Base-by-base conservation (phyloP, 2,329 filamentous ascomycete genomes). In the Colletotrichum sp. region DNA sequence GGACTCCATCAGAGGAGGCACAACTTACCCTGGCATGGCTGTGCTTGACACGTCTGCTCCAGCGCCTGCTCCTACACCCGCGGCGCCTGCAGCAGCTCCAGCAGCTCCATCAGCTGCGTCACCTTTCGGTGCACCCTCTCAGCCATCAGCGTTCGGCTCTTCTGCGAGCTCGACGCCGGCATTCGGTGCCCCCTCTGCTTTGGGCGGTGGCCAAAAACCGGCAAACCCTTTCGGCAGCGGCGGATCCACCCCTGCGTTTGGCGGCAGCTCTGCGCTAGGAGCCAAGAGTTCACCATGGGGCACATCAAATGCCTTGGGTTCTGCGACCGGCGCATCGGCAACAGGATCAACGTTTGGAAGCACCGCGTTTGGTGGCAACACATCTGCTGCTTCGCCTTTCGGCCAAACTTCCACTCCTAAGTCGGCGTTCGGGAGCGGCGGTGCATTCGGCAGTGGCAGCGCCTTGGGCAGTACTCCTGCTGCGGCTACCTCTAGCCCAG, bases 1-100 rank as follows among this genome's bases (percentile, higher is more conserved):
- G 44, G 95, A 98, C 57, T 96, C 96, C 3, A 93, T 99, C 77
- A 92, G 93, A 75, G 88, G 93, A 79, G 93, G 93, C 5, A 92
- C 91, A 8, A 91, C 92, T 1, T 99, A 96, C 83, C 90, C 93
- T 55, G 95, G 94, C 6, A 87, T 98, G 78, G 87, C 89, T 24
- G 69, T 80, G 34, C 74, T 82, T 78, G 80, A 86, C 9, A 80
- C 83, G 10, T 72, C 80, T 18, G 74, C 81, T 44, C 79, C 81
- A 76, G 72, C 81, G 6, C 74, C 85, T 69, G 79, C 81, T 7
- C 73, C 71, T 16, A 28, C 12, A 28, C 63, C 24, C 18, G 18
- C 81, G 18, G n/a, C 34, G 16, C 18, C 62, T 6, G 67, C 80
- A 63, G 75, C 84, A 76, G 82, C 84, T 60, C 79, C 84, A 32